Evolutionary conservation across 306 rosid genomes (phyloP), one percentile per base, ranked within the genome.

Genomic region (Cicer arietinum): DNA sequence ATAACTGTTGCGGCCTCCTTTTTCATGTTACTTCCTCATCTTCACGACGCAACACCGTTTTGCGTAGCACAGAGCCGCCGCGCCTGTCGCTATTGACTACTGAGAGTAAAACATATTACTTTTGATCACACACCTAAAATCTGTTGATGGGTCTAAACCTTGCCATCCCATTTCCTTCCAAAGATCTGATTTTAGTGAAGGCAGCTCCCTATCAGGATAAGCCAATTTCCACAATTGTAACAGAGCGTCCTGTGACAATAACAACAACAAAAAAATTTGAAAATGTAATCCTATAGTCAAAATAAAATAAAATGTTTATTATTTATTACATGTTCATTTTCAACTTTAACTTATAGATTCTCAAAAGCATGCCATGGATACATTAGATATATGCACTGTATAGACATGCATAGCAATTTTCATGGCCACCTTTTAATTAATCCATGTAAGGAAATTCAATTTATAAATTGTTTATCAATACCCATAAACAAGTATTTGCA

Each of bases 131-230:
- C 73, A 90, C 99, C 99, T 90, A 88, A 94, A 94, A 86, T 94
- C 99, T 52, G 99, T 94, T 42, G 97, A 92, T 50, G 99, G 99
- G 76, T 92, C 99, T 43, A 91, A 73, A 65, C 99, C 99, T 80
- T 94, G 99, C 99, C 99, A 94, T 54, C 99, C 99, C 99, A 94
- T 94, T 79, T 94, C 95, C 87, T 94, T 92, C 97, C 99, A 94
- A 72, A 89, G 95, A 66, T 89, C 96, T 20, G 99, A 90, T 79
- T 88, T 92, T 58, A 90, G 95, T 60, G 96, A 22, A 10, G 97
- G 99, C 74, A 90, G 88, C 85, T 86, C 93, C 87, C 84, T 86
- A 48, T 79, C 85, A 11, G 97, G 97, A 81, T 81, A 94, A 84
- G 99, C 97, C 87, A 94, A 81, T 47, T 86, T 89, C 99, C 99